These are phyloP conservation scores for Tetradesmus lagerheimii DNA, from an alignment of 139 green algal genomes.

Conservation along the genomic window DNA sequence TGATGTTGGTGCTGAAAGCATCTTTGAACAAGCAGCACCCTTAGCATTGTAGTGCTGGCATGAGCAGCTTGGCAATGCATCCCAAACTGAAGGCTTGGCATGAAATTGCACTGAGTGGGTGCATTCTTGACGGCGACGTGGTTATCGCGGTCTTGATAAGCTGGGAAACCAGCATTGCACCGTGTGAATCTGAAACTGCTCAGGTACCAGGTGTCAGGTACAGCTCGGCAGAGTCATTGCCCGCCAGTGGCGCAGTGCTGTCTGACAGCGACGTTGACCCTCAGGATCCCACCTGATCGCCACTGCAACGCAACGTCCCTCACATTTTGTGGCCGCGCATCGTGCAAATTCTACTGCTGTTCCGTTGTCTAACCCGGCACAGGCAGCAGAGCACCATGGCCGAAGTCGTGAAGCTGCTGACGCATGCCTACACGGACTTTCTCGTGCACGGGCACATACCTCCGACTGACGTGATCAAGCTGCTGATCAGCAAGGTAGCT, in stretches of 20 bases:
- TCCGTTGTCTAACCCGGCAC: background rate
- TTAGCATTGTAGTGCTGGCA: too few relatives aligned
- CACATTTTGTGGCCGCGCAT: background rate
- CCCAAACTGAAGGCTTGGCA: too few relatives aligned
- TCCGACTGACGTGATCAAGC: constrained; percentile 4
- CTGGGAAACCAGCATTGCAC: too few relatives aligned
- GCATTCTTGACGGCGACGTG: too few relatives aligned
- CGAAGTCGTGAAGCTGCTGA: constrained; percentile 11
- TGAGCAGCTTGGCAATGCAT: too few relatives aligned
- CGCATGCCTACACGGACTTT: constrained; percentile 3
- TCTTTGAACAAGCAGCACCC: too few relatives aligned
- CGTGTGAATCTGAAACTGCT: background rate
- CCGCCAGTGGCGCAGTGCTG: background rate
- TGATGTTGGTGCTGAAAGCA: too few relatives aligned
- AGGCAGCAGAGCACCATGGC: constrained; percentile 13
- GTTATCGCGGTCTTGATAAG: too few relatives aligned
- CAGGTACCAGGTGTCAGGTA: too few relatives aligned
- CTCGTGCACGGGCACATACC: constrained; percentile 15
- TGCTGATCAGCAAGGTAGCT: constrained; percentile 35
- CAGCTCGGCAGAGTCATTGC: background rate
- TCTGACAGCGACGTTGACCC: background rate
- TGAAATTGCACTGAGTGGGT: too few relatives aligned
- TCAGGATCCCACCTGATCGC: background rate
- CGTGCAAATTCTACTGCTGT: too few relatives aligned
- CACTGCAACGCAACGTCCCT: background rate